Base-by-base conservation (phyloP, 129 eudicot genomes). In the Apium graveolens region DNA sequence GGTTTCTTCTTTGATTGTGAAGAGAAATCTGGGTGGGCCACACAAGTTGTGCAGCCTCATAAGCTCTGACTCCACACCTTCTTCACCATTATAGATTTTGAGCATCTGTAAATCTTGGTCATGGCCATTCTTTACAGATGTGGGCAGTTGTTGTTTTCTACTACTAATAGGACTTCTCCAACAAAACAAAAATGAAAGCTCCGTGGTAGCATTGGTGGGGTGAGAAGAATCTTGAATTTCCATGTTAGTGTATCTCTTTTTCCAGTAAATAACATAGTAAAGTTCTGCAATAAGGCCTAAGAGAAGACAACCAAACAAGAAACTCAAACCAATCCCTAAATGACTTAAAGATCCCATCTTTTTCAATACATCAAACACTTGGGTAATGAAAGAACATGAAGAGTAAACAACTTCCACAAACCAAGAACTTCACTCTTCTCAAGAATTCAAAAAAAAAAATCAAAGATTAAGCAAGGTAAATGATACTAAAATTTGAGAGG, bases 1-100 rank as follows among this genome's bases (percentile, higher is more conserved):
- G 2, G 93, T 92, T 85, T 95, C 99, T 66, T 95, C 99, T 20
- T 82, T 95, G 70, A 95, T 95, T 53, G 99, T 92, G 83, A 90
- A 92, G 31, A 95, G 87, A 81, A 92, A 90, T 74, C 99, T 92
- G 31, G 98, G 98, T 8, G 97, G 98, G 55, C 98, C 98, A 81
- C 91, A 82, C 27, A 95, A 85, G 60, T 94, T 94, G 83, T 94
- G 97, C 29, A 91, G 85, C 87, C 97, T 89, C 97, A 90, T 92
- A n/a, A 96, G 79, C 74, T 96, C 99, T 32, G 88, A 43, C 70
- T 91, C 99, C 73, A 92, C 82, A 51, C 92, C 83, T 74, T 87
- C 97, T 83, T 95, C 96, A 10, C 88, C 95, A 49, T 68, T 55
- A 55, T 55, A 81, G n/a, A 82, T 85, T 79, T 85, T 89, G 18